A percentile compares a stretch with the other conserved stretches of the same genome.
phyloP scores from a whole-genome alignment of 2,329 filamentous ascomycete species.

The Aspergillus terreus region DNA sequence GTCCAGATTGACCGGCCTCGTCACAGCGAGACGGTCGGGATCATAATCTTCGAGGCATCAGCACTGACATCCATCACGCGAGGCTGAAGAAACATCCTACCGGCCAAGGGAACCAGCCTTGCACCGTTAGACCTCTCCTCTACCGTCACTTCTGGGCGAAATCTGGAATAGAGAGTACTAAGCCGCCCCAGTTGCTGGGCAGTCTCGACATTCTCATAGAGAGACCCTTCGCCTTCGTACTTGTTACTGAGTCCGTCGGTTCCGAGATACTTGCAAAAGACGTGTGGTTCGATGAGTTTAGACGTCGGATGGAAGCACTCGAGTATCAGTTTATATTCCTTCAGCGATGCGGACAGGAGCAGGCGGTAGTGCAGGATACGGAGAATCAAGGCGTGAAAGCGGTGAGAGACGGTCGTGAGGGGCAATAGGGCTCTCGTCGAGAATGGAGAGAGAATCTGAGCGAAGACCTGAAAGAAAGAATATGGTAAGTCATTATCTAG shows the following conservation, averaged over 20 bases:
- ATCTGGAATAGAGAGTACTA: slow-evolving; percentile 63
- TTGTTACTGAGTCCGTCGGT: slow-evolving; percentile 57
- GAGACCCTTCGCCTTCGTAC: slow-evolving; percentile 36
- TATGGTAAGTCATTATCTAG: not conserved
- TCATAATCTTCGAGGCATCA: slow-evolving; percentile 6
- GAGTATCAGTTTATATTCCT: slow-evolving; percentile 66
- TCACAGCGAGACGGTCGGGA: slow-evolving; percentile 38
- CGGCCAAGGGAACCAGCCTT: slow-evolving; percentile 8
- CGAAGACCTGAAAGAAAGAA: slow-evolving; percentile 43
- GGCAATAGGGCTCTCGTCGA: slow-evolving; percentile 53
- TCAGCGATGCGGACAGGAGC: slow-evolving; percentile 54
- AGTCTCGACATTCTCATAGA: slow-evolving; percentile 29
- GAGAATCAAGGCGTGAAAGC: slow-evolving; percentile 60
- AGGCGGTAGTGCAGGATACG: slow-evolving; percentile 64
- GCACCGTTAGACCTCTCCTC: slow-evolving; percentile 25
- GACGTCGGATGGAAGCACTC: slow-evolving; percentile 74
- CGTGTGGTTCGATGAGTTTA: slow-evolving; percentile 64
- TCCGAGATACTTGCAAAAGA: slow-evolving; percentile 65
- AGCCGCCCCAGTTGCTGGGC: slow-evolving; percentile 45
- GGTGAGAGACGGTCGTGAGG: slow-evolving; percentile 57
- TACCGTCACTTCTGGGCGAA: slow-evolving; percentile 61
- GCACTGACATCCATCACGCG: not conserved
- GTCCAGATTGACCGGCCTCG: slow-evolving; percentile 63
- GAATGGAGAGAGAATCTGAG: slow-evolving; percentile 49
- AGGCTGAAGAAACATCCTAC: slow-evolving; percentile 8